These are phyloP conservation scores for Blastobotrys buckinghamii DNA, from an alignment of 1,139 yeast genomes.

Conservation along the genomic window DNA sequence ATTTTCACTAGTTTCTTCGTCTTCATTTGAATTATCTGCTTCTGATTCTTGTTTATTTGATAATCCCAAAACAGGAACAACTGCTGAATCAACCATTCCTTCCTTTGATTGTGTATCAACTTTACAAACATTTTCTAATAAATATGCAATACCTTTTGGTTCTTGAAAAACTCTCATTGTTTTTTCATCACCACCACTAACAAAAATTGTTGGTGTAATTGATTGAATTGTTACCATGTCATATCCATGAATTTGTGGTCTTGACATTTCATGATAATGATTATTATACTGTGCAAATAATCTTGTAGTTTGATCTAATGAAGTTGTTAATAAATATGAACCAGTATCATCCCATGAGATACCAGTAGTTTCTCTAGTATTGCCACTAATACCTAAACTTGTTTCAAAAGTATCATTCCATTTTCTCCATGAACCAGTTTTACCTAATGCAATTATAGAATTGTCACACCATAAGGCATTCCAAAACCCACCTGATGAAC, in stretches of 20 bases:
- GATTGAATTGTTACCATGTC: constrained; percentile 86
- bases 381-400: constrained; percentile 65
- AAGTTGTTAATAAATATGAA: constrained; percentile 69
- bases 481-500: constrained; percentile 98
- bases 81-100: constrained; percentile 68
- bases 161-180: constrained; percentile 82
- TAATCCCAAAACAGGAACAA: constrained; percentile 87
- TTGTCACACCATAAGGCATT: constrained; percentile 70
- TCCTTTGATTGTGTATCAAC: constrained; percentile 31
- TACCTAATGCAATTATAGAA: constrained; percentile 69
- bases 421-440: constrained; percentile 86
- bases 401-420: constrained; percentile 55
- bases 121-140: constrained; percentile 53
- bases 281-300: constrained; percentile 59
- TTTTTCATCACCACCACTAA: constrained; percentile 96
- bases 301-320: constrained; percentile 87
- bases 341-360: constrained; percentile 71
- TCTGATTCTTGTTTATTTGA: constrained; percentile 80
- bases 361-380: constrained; percentile 69
- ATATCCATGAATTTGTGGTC: constrained; percentile 98
- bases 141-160: constrained; percentile 69
- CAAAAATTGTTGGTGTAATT: constrained; percentile 56
- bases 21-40: constrained; percentile 35
- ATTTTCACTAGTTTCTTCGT: constrained; percentile 26
- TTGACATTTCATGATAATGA: constrained; percentile 81